Base-by-base conservation (phyloP, 768 basidiomycete genomes). In the Rossbeevera mucosa region DNA sequence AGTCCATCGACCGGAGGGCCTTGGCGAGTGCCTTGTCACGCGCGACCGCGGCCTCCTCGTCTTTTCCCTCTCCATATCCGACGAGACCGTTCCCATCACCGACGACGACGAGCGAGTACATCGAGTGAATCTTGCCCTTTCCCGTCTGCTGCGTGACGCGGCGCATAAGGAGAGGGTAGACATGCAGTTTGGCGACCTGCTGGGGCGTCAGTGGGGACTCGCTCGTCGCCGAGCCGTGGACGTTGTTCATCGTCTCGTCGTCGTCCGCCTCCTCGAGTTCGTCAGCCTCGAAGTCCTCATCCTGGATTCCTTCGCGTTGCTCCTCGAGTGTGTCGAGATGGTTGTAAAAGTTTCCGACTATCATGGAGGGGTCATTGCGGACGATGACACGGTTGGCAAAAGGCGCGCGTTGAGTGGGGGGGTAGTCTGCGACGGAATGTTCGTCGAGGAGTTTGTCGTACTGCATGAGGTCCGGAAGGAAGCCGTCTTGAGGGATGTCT, bases 1-100 rank as follows among this genome's bases (percentile, higher is more conserved):
- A 86, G 70, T 97, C 96, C 86, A 97, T 87, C 63, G 85, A 88
- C 56, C 86, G 79, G 25, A 95, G 76, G 2, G 92, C 96, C 74
- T 81, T 71, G 30, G 75, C 69, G 56, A 80, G 71, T n/a, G 86
- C 79, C 65, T 85, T 82, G 43, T 68, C 69, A 14, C 76, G 64
- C 2, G 88, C 90, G 16, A 74, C 69, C 7, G 74, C 53, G 1
- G 61, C 60, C 33, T 88, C 83, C 2, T 68, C 71, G 67, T 87
- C 83, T 68, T 92, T 94, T 51, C 83, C 91, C 64, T 89, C 81
- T 4, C 92, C 92, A 31, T 83, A 76, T 4, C 92, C 92, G 0
- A 95, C 82, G 24, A 94, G 75, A 0, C 92, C 93, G 30, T 87
- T 75, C 3, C 90, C 89, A 64, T 94, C 83, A 3, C 92, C 92